These are phyloP conservation scores for Tephrocybe sp. DNA, from an alignment of 768 basidiomycete genomes.

Conservation along the genomic window DNA sequence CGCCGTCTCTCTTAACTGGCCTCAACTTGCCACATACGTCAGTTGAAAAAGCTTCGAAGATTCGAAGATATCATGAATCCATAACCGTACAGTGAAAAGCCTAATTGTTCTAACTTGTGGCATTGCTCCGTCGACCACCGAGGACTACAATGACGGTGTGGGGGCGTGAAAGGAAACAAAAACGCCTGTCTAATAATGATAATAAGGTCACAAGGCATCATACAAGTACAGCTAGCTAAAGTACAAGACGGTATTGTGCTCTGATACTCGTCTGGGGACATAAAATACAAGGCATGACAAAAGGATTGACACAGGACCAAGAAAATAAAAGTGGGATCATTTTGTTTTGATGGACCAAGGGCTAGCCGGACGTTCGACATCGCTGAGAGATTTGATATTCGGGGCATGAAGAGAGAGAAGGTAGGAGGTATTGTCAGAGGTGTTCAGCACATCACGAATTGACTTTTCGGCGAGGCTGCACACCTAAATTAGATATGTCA, in stretches of 20 bases:
- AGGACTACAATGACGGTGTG: not conserved
- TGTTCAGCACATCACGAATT: constrained; percentile 65
- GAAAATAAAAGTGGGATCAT: constrained; percentile 16
- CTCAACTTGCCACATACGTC: too few species aligned
- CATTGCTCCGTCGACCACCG: not conserved
- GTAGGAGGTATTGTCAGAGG: constrained; percentile 60
- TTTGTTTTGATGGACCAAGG: constrained; percentile 43
- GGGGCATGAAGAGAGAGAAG: constrained; percentile 63
- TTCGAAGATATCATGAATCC: too few species aligned
- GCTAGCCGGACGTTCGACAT: constrained; percentile 26
- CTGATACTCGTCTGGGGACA: constrained; percentile 12
- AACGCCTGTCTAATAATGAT: constrained; percentile 12
- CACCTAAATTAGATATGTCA: constrained; percentile 42
- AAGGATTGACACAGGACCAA: constrained; percentile 9
- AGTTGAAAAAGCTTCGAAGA: too few species aligned
- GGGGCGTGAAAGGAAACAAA: not conserved
- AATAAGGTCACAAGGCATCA: constrained; percentile 6
- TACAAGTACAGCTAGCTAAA: constrained; percentile 17
- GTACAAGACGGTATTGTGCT: constrained; percentile 16
- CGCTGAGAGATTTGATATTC: constrained; percentile 27
- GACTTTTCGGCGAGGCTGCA: constrained; percentile 72
- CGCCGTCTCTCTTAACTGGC: constrained; percentile 34
- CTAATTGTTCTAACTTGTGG: not conserved
- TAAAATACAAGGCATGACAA: constrained; percentile 13
- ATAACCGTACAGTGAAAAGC: too few species aligned